Percentiles rank a stretch among this genome's conserved stretches.
Conservation (phyloP, 2,329 filamentous ascomycete genomes). For the Periconia digitata region DNA sequence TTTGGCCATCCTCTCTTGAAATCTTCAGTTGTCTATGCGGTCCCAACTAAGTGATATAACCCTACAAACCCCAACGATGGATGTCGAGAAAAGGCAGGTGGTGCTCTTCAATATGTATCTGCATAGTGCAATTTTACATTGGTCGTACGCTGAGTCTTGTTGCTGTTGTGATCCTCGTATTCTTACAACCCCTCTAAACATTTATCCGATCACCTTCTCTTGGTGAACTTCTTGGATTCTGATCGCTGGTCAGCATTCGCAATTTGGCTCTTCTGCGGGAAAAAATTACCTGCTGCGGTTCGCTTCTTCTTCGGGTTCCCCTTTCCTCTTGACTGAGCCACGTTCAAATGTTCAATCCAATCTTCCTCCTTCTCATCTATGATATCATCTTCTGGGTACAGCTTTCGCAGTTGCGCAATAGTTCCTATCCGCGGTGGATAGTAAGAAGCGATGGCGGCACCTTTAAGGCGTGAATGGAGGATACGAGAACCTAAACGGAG, state of each 20-base stretch:
- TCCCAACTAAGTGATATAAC: too few relatives aligned
- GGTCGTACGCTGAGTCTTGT: background rate
- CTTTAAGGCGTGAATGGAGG: slow-evolving; percentile 81
- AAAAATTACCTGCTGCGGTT: slow-evolving; percentile 52
- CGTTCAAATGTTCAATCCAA: slow-evolving; percentile 68
- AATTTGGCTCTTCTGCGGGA: slow-evolving; percentile 4
- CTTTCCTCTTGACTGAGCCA: slow-evolving; percentile 68
- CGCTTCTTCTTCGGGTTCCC: slow-evolving; percentile 88
- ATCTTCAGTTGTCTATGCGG: too few relatives aligned
- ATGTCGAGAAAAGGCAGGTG: too few relatives aligned
- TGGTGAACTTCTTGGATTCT: slow-evolving; percentile 52
- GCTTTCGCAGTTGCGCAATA: slow-evolving; percentile 71
- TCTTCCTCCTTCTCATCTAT: slow-evolving; percentile 78
- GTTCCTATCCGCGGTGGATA: slow-evolving; percentile 78
- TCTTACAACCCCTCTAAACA: background rate
- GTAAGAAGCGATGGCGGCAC: slow-evolving; percentile 81
- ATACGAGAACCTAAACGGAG: slow-evolving; percentile 88
- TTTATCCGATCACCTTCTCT: slow-evolving; percentile 42
- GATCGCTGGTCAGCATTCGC: slow-evolving; percentile 12
- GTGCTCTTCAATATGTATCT: too few relatives aligned
- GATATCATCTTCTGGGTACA: slow-evolving; percentile 68
- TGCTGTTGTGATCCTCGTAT: background rate
- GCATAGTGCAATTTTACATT: too few relatives aligned
- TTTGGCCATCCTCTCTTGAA: too few relatives aligned
- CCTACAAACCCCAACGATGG: too few relatives aligned